These are phyloP conservation scores for Hamiltosporidium tvaerminnensis DNA, from an alignment of 371 early-diverging fungal genomes.

Conservation along the genomic window DNA sequence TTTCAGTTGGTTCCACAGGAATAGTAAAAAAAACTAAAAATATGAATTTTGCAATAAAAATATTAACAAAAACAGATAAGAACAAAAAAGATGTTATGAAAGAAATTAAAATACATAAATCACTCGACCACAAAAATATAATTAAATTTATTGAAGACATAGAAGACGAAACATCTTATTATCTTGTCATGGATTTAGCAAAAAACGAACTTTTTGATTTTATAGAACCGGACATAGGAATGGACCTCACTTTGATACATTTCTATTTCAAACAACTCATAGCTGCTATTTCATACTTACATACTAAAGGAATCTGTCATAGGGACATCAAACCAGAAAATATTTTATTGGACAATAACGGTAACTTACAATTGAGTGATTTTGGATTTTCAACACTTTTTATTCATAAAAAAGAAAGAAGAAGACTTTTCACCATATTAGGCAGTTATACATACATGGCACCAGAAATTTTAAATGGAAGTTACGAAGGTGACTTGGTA, in stretches of 20 bases:
- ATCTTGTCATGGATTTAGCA: conserved; percentile 44
- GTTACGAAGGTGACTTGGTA: conserved; percentile 56
- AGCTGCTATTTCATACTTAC: conserved; percentile 53
- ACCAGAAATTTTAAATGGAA: conserved; percentile 55
- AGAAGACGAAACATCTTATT: conserved; percentile 13
- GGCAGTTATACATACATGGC: conserved; percentile 58
- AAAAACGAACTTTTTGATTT: conserved; percentile 29
- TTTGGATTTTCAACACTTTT: conserved; percentile 59
- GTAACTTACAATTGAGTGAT: conserved; percentile 58
- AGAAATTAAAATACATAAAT: conserved; percentile 43
- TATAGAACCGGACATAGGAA: conserved; percentile 59
- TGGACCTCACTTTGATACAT: conserved; percentile 59
- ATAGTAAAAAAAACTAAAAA: conserved; percentile 31
- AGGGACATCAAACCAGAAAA: conserved; percentile 59
- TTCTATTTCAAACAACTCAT: conserved; percentile 60
- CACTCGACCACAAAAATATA: conserved; percentile 34
- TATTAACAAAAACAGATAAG: conserved; percentile 21
- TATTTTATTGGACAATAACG: conserved; percentile 55
- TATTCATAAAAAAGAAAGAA: conserved; percentile 44
- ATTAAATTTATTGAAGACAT: conserved; percentile 22
- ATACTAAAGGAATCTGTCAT: conserved; percentile 55
- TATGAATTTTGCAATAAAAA: conserved; percentile 42
- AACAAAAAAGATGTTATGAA: conserved; percentile 16
- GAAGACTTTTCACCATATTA: conserved; percentile 54
- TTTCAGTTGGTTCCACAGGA: conserved; percentile 32